phyloP scores from a whole-genome alignment of 495 filamentous ascomycete species.

The Tuber borchii region DNA sequence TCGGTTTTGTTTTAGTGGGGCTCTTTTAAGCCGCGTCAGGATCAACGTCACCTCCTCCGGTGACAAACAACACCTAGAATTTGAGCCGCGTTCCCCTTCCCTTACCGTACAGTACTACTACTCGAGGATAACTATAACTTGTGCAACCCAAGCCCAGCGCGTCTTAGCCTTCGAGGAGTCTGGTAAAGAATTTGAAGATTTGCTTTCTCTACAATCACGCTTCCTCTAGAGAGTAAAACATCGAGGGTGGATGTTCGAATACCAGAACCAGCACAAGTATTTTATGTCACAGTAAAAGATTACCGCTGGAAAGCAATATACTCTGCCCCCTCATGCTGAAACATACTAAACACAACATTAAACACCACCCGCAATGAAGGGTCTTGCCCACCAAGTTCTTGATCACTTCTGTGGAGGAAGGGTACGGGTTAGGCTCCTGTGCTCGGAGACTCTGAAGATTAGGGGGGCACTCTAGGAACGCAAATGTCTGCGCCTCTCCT shows the following conservation, averaged over 20 bases:
- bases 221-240: not conserved
- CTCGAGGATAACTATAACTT: no score
- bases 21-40: slow-evolving; percentile 28
- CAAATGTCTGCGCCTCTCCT: not conserved
- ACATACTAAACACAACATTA: not conserved
- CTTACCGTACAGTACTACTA: not conserved
- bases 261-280: not conserved
- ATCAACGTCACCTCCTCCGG: slow-evolving; percentile 8
- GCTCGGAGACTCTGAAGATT: not conserved
- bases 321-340: not conserved
- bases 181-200: not conserved
- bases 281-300: not conserved
- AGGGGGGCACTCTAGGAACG: not conserved
- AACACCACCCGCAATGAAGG: not conserved
- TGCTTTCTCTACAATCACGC: not conserved
- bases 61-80: not conserved
- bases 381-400: not conserved
- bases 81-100: not conserved
- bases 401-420: not conserved
- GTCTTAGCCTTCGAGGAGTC: not conserved
- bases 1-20: slow-evolving; percentile 20
- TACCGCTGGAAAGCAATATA: not conserved
- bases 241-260: not conserved
- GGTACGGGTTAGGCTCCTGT: not conserved
- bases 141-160: not conserved